phyloP scores from a whole-genome alignment of 2,329 filamentous ascomycete species.

The Penicillium sp. region DNA sequence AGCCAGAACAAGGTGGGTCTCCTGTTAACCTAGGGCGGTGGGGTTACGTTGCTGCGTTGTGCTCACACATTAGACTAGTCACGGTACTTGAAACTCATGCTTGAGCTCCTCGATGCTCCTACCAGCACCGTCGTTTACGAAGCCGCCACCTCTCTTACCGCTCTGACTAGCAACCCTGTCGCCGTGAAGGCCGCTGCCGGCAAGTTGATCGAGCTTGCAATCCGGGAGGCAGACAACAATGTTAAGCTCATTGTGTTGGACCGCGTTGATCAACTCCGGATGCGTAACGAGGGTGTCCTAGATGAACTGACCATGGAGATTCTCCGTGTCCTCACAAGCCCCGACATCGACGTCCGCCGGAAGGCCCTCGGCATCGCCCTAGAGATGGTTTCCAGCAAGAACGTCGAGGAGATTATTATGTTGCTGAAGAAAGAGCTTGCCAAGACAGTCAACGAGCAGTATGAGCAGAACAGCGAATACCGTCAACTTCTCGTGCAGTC shows the following conservation, averaged over 20 bases:
- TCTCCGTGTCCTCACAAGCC: conserved; percentile 87
- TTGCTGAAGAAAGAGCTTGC: conserved; percentile 95
- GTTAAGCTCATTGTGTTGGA: conserved; percentile 98
- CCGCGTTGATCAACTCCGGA: conserved; percentile 82
- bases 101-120: conserved; percentile 90
- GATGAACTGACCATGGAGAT: conserved; percentile 98
- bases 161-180: conserved; percentile 93
- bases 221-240: conserved; percentile 98
- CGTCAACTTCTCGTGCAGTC: conserved; percentile 93
- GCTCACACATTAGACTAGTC: conserved; percentile 59
- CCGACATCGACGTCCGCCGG: conserved; percentile 91
- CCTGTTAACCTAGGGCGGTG: neutral
- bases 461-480: conserved; percentile 95
- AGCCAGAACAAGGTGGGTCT: conserved; percentile 80
- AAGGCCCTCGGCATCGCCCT: conserved; percentile 89
- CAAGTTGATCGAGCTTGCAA: conserved; percentile 95
- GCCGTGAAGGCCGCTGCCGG: conserved; percentile 94
- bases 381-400: conserved; percentile 98
- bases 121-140: conserved; percentile 97
- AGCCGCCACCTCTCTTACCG: conserved; percentile 90
- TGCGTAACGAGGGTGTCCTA: conserved; percentile 85
- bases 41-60: conserved; percentile 5
- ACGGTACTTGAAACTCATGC: conserved; percentile 89
- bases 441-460: conserved; percentile 97
- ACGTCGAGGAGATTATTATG: conserved; percentile 95